Conservation (phyloP, 345 rosid species). For the Streptanthus diversifolius region DNA sequence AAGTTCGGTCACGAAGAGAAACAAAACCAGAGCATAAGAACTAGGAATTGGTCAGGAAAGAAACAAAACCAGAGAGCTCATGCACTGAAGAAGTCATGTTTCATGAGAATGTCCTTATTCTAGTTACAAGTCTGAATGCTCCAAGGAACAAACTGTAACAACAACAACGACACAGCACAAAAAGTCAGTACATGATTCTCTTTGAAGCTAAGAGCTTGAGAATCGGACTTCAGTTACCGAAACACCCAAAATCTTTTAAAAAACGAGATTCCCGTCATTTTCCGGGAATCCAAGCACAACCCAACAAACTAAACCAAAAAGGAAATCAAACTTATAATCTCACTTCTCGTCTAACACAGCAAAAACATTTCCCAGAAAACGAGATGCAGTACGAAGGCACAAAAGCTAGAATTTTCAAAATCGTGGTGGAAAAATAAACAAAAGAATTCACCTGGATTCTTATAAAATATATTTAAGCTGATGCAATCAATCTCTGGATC, state of each 20-base stretch:
- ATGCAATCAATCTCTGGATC: slow-evolving; percentile 37
- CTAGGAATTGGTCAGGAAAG: background rate
- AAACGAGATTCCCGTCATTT: background rate
- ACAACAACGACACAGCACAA: slow-evolving; percentile 7
- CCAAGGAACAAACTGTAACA: slow-evolving; percentile 20
- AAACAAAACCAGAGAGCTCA: slow-evolving; percentile 35
- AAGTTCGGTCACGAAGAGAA: background rate
- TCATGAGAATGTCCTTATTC: slow-evolving; percentile 23
- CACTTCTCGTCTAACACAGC: slow-evolving; percentile 10
- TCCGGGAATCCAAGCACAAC: background rate
- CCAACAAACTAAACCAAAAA: background rate
- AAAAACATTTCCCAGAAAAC: slow-evolving; percentile 12
- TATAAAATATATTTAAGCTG: background rate
- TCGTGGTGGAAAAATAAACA: background rate
- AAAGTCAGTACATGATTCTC: slow-evolving; percentile 1
- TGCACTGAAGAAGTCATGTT: slow-evolving; percentile 38
- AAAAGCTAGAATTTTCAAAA: slow-evolving; percentile 1
- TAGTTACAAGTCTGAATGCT: background rate
- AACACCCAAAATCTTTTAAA: background rate
- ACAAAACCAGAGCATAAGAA: background rate
- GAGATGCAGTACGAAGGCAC: background rate
- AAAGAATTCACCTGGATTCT: slow-evolving; percentile 10
- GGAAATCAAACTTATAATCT: background rate
- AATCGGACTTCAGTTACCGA: background rate
- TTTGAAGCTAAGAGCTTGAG: background rate